A percentile compares a stretch with the other conserved stretches of the same genome.
phyloP scores from a whole-genome alignment of 2,329 filamentous ascomycete species.

The Remersonia thermophila region DNA sequence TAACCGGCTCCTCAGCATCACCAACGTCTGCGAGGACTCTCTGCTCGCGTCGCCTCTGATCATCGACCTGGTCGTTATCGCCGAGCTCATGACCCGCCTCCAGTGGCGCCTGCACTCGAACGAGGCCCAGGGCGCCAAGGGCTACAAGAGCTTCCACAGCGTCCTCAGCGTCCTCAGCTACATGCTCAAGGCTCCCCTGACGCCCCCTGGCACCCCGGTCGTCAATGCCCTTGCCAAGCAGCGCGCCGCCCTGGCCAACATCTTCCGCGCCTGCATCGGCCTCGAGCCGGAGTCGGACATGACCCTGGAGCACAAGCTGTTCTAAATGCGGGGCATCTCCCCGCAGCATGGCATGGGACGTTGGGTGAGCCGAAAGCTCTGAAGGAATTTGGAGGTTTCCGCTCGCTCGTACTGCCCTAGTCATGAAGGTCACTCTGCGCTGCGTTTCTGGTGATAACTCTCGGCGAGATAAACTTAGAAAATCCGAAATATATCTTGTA shows the following conservation, averaged over 20 bases:
- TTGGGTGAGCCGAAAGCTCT: background rate
- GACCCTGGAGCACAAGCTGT: constrained; percentile 97
- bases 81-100: constrained; percentile 98
- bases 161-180: constrained; percentile 96
- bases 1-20: constrained; percentile 48
- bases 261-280: constrained; percentile 95
- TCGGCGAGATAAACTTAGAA: too few species aligned
- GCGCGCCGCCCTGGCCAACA: constrained; percentile 87
- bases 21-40: constrained; percentile 99
- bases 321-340: constrained; percentile 34
- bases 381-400: background rate
- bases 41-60: constrained; percentile 91
- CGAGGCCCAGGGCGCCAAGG: constrained; percentile 40
- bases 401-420: background rate
- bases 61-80: constrained; percentile 84
- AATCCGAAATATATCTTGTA: too few species aligned
- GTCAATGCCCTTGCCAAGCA: constrained; percentile 95
- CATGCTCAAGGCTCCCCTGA: constrained; percentile 95
- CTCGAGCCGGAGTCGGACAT: constrained; percentile 97
- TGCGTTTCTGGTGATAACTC: too few species aligned
- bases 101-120: constrained; percentile 62
- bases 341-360: background rate
- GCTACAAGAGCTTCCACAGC: constrained; percentile 91
- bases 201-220: constrained; percentile 86
- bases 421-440: background rate